Evolutionary conservation across 352 stramenopile species (phyloP).

Genomic region (Blastocystis sp.): DNA sequence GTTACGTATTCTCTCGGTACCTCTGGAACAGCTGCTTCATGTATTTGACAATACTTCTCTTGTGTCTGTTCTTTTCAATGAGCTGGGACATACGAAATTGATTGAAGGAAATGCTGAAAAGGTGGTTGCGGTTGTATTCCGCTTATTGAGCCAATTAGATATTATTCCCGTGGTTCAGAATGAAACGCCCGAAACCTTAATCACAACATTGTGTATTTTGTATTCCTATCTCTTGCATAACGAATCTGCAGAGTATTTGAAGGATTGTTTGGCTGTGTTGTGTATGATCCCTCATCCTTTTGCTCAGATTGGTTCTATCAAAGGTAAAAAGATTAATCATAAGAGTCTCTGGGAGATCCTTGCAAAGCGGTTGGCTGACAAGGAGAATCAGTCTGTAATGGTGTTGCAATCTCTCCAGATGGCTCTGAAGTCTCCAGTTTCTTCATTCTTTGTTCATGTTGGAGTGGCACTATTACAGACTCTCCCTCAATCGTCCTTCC

Average conservation of each 20-base stretch:
- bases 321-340: background rate
- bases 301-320: background rate
- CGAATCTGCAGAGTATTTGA: background rate
- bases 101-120: background rate
- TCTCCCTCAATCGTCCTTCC: background rate
- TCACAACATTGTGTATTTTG: background rate
- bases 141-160: background rate
- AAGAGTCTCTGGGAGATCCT: background rate
- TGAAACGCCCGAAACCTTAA: background rate
- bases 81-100: background rate
- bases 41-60: background rate
- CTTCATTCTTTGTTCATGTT: background rate
- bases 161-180: background rate
- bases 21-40: background rate
- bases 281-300: background rate
- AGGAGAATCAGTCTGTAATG: background rate
- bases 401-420: background rate
- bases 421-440: background rate
- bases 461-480: background rate
- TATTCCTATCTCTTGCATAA: background rate
- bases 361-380: too few relatives aligned
- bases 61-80: background rate
- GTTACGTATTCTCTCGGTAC: background rate
- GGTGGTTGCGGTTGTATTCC: background rate
- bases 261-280: background rate